Base-by-base conservation (phyloP, 2,329 filamentous ascomycete species). In the Fusarium coicis region DNA sequence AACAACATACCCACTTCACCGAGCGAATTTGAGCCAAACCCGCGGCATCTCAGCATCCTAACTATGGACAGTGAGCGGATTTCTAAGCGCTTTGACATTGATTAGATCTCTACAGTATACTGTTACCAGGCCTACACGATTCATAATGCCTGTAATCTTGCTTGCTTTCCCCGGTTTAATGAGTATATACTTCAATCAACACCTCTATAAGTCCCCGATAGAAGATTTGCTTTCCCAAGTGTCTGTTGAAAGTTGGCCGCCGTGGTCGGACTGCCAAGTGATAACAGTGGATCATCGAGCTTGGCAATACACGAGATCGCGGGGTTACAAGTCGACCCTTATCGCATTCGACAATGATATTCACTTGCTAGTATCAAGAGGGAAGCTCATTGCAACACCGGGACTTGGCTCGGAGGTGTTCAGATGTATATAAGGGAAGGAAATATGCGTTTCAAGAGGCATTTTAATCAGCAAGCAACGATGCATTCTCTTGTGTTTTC, bases 401-500 rank as follows among this genome's bases (percentile, higher is more conserved):
- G 39, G 10, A 14, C 26, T 57, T 57, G 59, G 34, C 40, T 57
- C 52, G 52, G 40, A 57, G 21, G 16, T 23, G 26, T 26, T 4
- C 26, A 26, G 4, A 26, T 5, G 3, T 7, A 21, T 21, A 21
- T 40, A 40, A 39, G 12, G 1, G 6, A 12, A 39, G 19, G 3
- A 21, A 11, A 12, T 6, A 21, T 39, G 10, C 19, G 10, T 21
- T 39, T 21, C 10, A 12, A 39, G 10, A 21, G 12, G 19, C 7
- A 11, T n/a, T 5, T n/a, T 5, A 14, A 4, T 10, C 23, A 18
- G 4, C 7, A 49, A 10, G 14, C 32, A 42, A 52, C 10, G 8
- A 68, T 68, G 66, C 39, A 57, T 57, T 30, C 63, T 30, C 10
- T 69, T 2, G 16, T 37, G 3, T 10, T 43, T 0, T 19, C 44